A percentile compares a stretch with the other conserved stretches of the same genome.
Conservation (phyloP, 1,139 yeast species). For the Hyphopichia pseudoburtonii region DNA sequence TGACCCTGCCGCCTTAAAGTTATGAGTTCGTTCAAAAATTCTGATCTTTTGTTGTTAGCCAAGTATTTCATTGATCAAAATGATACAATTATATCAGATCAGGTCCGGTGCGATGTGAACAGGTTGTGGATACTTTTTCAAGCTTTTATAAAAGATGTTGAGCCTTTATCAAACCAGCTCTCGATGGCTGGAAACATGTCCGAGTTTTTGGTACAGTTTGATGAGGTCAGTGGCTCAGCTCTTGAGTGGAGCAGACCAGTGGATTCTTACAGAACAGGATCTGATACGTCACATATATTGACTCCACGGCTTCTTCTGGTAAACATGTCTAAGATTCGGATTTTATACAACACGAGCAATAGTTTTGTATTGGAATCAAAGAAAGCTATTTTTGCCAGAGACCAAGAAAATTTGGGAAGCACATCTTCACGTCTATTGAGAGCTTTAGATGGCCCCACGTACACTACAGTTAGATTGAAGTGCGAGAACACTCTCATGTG, state of each 20-base stretch:
- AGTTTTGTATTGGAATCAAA: not conserved
- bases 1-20: no score
- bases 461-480: not conserved
- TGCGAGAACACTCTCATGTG: not conserved
- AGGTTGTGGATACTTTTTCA: no score
- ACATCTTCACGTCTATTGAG: not conserved
- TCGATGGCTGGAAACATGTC: no score
- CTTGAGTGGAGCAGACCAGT: conserved; percentile 12
- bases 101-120: not conserved
- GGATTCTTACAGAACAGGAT: not conserved
- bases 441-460: not conserved
- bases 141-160: no score
- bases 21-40: not conserved
- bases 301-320: not conserved
- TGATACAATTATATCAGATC: not conserved
- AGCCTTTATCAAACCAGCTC: no score
- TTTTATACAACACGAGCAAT: not conserved
- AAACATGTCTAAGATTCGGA: not conserved
- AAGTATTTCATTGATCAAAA: not conserved
- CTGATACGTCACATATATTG: not conserved
- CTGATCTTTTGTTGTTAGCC: not conserved
- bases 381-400: no score
- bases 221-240: conserved; percentile 22
- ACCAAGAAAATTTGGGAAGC: not conserved
- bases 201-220: conserved; percentile 14